Conservation (phyloP, 192 early-diverging fungal genomes). For the Diversispora eburnea region DNA sequence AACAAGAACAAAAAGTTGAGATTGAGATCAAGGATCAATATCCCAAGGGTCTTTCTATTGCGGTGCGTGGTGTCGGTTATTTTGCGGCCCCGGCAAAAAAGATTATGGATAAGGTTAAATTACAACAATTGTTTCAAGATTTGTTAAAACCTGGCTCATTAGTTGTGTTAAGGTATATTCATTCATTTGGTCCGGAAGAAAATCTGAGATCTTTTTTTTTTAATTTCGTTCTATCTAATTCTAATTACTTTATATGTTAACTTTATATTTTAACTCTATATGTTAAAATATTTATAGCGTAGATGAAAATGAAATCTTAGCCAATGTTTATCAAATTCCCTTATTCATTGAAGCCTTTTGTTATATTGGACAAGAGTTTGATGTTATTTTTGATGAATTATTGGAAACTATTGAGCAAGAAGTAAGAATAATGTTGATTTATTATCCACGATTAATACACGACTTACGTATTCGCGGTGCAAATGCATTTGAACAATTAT, state of each 20-base stretch:
- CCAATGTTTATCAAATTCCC: conserved; percentile 44
- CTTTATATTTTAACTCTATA: neutral
- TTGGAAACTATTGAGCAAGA: conserved; percentile 44
- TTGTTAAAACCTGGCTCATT: conserved; percentile 50
- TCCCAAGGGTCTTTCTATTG: conserved; percentile 54
- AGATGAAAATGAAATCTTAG: conserved; percentile 42
- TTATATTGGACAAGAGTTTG: conserved; percentile 47
- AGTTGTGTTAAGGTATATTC: conserved; percentile 52
- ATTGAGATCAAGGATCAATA: conserved; percentile 25
- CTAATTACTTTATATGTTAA: conserved; percentile 15
- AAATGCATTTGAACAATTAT: conserved; percentile 48
- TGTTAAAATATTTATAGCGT: conserved; percentile 32
- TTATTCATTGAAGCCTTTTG: conserved; percentile 63
- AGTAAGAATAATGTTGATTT: conserved; percentile 41
- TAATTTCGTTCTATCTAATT: neutral
- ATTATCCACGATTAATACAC: conserved; percentile 46
- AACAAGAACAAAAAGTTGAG: conserved; percentile 36
- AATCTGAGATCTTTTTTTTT: neutral
- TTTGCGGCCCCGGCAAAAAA: conserved; percentile 57
- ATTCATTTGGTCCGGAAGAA: neutral
- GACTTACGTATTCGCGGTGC: conserved; percentile 46
- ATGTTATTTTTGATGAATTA: conserved; percentile 45
- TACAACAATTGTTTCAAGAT: conserved; percentile 42
- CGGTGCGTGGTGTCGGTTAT: conserved; percentile 68
- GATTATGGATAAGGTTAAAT: conserved; percentile 42